These are phyloP conservation scores for Cercis canadensis DNA, from an alignment of 306 rosid species.

Conservation along the genomic window DNA sequence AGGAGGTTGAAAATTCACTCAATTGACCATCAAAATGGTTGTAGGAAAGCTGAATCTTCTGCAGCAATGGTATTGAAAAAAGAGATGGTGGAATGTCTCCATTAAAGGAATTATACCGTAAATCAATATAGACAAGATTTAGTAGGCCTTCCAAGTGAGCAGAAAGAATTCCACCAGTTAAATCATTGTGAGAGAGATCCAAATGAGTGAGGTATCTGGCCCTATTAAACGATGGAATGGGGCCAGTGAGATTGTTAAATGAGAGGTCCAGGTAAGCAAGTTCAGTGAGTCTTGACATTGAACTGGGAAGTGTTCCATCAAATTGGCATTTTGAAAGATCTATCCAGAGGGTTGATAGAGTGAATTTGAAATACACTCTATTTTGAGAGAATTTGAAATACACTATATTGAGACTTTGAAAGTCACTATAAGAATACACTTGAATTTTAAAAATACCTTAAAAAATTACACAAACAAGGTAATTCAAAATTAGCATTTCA, in stretches of 20 bases:
- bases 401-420: no score
- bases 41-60: not conserved
- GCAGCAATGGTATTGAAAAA: slow-evolving; percentile 12
- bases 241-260: not conserved
- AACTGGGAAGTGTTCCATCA: not conserved
- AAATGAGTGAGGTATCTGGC: not conserved
- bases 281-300: slow-evolving; percentile 18
- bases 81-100: slow-evolving; percentile 17
- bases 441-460: no score
- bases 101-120: not conserved
- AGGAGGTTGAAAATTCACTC: no score
- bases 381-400: no score
- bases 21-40: not conserved
- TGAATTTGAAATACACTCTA: no score
- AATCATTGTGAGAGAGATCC: not conserved
- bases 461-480: no score
- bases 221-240: slow-evolving; percentile 25
- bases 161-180: not conserved
- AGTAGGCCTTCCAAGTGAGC: slow-evolving; percentile 3
- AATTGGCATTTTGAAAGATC: not conserved
- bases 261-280: slow-evolving; percentile 11
- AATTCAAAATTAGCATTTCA: no score
- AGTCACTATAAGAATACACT: no score
- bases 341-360: no score
- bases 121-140: not conserved